Percentiles rank a stretch among this genome's conserved stretches.
Evolutionary conservation across 371 early-diverging fungal genomes (phyloP).

Genomic region (Mortierella sp.): DNA sequence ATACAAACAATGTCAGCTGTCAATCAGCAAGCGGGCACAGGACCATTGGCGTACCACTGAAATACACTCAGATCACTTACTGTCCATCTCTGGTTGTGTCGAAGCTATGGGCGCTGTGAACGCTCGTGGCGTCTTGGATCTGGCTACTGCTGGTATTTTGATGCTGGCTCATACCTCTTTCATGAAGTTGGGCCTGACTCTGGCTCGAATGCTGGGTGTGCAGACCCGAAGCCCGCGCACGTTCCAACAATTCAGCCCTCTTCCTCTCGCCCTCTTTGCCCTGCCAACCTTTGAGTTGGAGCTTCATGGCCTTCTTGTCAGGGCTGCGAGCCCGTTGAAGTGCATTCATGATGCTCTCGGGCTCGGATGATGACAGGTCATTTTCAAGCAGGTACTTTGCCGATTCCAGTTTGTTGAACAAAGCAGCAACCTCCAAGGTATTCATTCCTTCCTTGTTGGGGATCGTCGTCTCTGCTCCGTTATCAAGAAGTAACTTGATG

Average conservation of each 20-base stretch:
- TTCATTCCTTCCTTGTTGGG: slow-evolving; percentile 52
- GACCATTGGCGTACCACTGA: too few relatives aligned
- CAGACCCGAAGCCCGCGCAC: background rate
- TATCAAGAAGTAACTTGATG: slow-evolving; percentile 41
- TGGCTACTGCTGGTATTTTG: slow-evolving; percentile 20
- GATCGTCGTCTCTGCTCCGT: slow-evolving; percentile 41
- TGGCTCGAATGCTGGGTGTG: slow-evolving; percentile 3
- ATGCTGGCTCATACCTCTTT: slow-evolving; percentile 19
- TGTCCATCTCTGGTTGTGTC: slow-evolving; percentile 21
- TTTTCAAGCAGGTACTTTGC: slow-evolving; percentile 44
- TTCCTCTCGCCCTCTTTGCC: slow-evolving; percentile 38
- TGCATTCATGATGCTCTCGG: slow-evolving; percentile 24
- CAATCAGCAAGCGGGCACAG: too few relatives aligned
- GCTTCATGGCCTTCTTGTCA: slow-evolving; percentile 42
- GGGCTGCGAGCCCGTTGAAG: slow-evolving; percentile 28
- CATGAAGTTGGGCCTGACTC: slow-evolving; percentile 8
- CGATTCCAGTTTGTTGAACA: slow-evolving; percentile 41
- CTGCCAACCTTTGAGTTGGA: slow-evolving; percentile 38
- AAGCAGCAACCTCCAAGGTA: slow-evolving; percentile 37
- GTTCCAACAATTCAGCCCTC: slow-evolving; percentile 24
- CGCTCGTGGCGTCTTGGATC: slow-evolving; percentile 15
- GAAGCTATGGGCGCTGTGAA: slow-evolving; percentile 12
- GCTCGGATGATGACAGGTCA: slow-evolving; percentile 31
- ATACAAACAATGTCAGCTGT: background rate
- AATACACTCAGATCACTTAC: slow-evolving; percentile 10